These are phyloP conservation scores for Beauveria sp. DNA, from an alignment of 2,329 filamentous ascomycete species.

Conservation along the genomic window DNA sequence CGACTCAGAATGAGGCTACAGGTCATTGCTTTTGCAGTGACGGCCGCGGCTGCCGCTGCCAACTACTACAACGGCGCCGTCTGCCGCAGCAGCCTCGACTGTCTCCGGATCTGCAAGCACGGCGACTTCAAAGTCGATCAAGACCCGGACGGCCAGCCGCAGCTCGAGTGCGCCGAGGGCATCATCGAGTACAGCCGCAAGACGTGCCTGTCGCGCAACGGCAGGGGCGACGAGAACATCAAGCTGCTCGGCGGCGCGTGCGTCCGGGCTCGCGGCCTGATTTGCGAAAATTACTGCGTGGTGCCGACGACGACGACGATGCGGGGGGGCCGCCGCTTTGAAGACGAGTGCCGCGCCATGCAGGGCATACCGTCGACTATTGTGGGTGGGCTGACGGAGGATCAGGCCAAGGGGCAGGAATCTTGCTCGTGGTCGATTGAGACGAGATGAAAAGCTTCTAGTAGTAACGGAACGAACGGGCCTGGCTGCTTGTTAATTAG, in stretches of 20 bases:
- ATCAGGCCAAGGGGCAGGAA: constrained; percentile 5
- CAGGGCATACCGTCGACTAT: background rate
- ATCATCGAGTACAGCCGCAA: constrained; percentile 10
- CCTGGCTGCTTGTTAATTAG: background rate
- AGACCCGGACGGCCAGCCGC: background rate
- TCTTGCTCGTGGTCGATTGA: background rate
- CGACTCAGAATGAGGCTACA: background rate
- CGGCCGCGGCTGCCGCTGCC: background rate
- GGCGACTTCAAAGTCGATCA: constrained; percentile 1
- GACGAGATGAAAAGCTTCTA: background rate
- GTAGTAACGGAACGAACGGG: too few relatives aligned
- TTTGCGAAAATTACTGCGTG: constrained; percentile 1
- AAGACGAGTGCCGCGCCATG: background rate
- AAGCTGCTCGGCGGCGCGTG: background rate
- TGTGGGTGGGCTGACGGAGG: constrained; percentile 6
- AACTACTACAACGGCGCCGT: constrained; percentile 4
- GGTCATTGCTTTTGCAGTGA: background rate
- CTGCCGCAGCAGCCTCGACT: constrained; percentile 6
- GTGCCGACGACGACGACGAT: background rate
- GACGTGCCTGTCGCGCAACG: constrained; percentile 2
- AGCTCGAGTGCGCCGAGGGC: constrained; percentile 2
- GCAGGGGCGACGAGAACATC: background rate
- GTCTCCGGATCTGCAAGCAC: background rate
- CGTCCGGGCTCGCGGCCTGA: background rate
- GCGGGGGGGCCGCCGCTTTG: background rate